Evolutionary conservation across 257 asterid genomes (phyloP), one percentile per base, ranked within the genome.

Genomic region (Leonotis leonurus): DNA sequence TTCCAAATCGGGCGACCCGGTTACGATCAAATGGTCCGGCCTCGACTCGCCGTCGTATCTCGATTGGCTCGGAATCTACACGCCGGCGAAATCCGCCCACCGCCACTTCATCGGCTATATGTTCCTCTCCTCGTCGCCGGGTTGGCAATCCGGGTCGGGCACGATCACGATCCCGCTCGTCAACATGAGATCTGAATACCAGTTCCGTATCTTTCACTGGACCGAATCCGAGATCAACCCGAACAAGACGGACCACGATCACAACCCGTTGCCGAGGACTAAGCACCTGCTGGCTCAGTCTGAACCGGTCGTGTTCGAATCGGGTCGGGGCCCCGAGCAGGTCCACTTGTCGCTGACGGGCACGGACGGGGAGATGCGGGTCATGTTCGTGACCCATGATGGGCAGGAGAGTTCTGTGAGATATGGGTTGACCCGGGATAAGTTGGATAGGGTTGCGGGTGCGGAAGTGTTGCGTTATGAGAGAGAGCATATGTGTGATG

Each of bases 121-220:
- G 26, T 83, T 89, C 81, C 90, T 92, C 21, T 84, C 95, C 0
- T 72, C 89, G 17, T 44, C 85, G 8, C 78, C 95, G 56, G 81
- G 56, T 8, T 89, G 95, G 93, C 18, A 77, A 56, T 81, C 95
- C 44, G 99, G 97, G 60, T 86, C 93, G 55, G 99, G 99, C 3
- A 77, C 89, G 2, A 53, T 86, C 67, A 78, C 88, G 9, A 29
- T 92, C 25, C 97, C 96, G 1, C 53, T 92, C 14, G 67, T 86
- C 77, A 85, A 85, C 64, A 70, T 92, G 7, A 60, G 99, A 33
- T 81, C 99, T 32, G 82, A 70, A 9, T 92, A 84, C 75, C 90
- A 83, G 77, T 86, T 92, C 82, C 82, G 99, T 81, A 73, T 92
- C 62, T 92, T 86, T 80, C 82, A 76, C 68, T 92, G 97, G 97